Evolutionary conservation across 163 green algal species (phyloP).

Genomic region (Smithsoniella earleae): DNA sequence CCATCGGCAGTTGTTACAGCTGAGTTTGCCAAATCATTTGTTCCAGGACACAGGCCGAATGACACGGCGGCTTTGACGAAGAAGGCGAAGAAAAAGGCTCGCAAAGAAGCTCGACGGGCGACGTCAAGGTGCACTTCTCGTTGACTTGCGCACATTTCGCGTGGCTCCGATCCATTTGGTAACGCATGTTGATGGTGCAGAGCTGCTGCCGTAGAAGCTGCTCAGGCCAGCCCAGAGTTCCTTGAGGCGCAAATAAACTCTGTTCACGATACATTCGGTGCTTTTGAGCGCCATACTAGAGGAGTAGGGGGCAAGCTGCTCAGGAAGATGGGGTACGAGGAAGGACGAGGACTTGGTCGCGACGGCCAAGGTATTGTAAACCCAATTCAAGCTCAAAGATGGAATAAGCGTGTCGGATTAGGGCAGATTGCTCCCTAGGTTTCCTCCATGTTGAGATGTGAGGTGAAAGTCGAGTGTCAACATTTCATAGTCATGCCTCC

Average conservation of each 20-base stretch:
- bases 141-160: not conserved
- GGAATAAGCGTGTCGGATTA: not conserved
- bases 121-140: not conserved
- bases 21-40: slow-evolving; percentile 1
- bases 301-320: slow-evolving; percentile 27
- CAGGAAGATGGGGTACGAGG: slow-evolving; percentile 9
- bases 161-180: not conserved
- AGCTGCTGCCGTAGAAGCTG: no score
- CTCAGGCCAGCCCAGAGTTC: not conserved
- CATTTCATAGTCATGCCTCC: no score
- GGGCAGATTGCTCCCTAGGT: no score
- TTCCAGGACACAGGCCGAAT: not conserved
- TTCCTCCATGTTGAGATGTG: not conserved
- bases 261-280: not conserved
- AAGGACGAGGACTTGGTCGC: not conserved
- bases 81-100: slow-evolving; percentile 16
- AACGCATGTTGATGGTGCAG: not conserved
- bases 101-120: not conserved
- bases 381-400: not conserved
- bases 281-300: slow-evolving; percentile 18
- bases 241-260: not conserved
- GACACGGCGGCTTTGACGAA: slow-evolving; percentile 6
- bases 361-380: slow-evolving; percentile 22
- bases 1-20: not conserved
- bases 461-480: no score